A percentile compares a stretch with the other conserved stretches of the same genome.
These are phyloP conservation scores for Leccinum obscurum DNA, from an alignment of 768 basidiomycete genomes.

Conservation along the genomic window DNA sequence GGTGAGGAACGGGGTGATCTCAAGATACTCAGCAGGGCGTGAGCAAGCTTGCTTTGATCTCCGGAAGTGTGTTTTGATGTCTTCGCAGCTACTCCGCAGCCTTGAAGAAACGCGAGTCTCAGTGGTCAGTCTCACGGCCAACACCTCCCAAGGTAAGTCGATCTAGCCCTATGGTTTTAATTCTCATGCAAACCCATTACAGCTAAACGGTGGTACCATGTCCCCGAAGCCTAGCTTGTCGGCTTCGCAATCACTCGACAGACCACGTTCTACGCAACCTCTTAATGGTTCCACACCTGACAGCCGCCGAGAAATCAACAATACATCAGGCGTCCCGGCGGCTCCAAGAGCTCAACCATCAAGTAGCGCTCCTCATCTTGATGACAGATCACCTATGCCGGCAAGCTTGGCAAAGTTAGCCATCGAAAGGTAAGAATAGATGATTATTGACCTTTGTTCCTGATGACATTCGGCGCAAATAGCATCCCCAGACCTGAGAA, in stretches of 20 bases:
- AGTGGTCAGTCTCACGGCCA: slow-evolving; percentile 45
- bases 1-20: slow-evolving; percentile 82
- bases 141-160: slow-evolving; percentile 35
- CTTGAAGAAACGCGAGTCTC: slow-evolving; percentile 68
- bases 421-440: slow-evolving; percentile 58
- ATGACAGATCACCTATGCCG: slow-evolving; percentile 35
- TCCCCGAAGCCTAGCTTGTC: slow-evolving; percentile 28
- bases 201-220: slow-evolving; percentile 29
- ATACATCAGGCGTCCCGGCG: slow-evolving; percentile 33
- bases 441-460: background rate
- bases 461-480: slow-evolving; percentile 9
- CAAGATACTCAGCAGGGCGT: slow-evolving; percentile 79
- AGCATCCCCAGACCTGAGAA: slow-evolving; percentile 82
- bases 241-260: slow-evolving; percentile 36
- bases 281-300: slow-evolving; percentile 43
- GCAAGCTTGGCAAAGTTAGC: slow-evolving; percentile 51
- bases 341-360: slow-evolving; percentile 58
- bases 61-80: slow-evolving; percentile 7
- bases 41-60: slow-evolving; percentile 30
- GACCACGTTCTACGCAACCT: slow-evolving; percentile 33
- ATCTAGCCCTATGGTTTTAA: background rate
- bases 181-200: background rate
- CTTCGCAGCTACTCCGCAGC: slow-evolving; percentile 64
- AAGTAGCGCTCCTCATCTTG: slow-evolving; percentile 28
- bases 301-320: slow-evolving; percentile 35